Conservation (phyloP, 768 basidiomycete genomes). For the Symmetrospora coprosmae region DNA sequence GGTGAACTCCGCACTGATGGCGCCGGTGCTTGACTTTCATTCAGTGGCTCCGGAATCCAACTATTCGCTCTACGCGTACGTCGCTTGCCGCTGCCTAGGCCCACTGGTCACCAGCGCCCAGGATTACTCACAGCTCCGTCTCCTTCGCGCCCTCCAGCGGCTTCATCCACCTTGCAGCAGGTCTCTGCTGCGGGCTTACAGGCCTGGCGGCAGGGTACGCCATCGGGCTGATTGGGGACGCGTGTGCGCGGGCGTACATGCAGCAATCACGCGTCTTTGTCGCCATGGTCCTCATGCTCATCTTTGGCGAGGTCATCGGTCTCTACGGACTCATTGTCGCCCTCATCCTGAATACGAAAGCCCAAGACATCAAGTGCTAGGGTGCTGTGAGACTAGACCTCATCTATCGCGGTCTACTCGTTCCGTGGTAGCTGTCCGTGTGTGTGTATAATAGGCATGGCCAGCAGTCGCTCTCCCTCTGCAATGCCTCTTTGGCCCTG, state of each 20-base stretch:
- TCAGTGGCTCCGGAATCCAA: too few relatives aligned
- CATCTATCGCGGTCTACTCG: too few relatives aligned
- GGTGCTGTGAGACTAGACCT: too few relatives aligned
- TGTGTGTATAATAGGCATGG: too few relatives aligned
- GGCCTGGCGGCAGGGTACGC: slow-evolving; percentile 88
- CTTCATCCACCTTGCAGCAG: slow-evolving; percentile 82
- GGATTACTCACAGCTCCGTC: neutral
- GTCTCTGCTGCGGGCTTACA: slow-evolving; percentile 76
- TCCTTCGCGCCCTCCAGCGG: slow-evolving; percentile 58
- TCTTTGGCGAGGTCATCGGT: slow-evolving; percentile 80
- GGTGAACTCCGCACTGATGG: too few relatives aligned
- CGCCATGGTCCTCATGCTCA: slow-evolving; percentile 88
- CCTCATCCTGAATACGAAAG: slow-evolving; percentile 75
- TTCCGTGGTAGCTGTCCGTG: too few relatives aligned
- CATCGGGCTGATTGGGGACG: slow-evolving; percentile 83
- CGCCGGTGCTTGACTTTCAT: too few relatives aligned
- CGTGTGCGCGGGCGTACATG: slow-evolving; percentile 85
- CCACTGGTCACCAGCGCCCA: neutral
- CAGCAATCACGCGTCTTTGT: slow-evolving; percentile 85
- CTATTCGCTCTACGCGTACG: slow-evolving; percentile 25
- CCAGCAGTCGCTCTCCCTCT: too few relatives aligned
- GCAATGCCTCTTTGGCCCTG: too few relatives aligned
- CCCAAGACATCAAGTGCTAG: slow-evolving; percentile 41
- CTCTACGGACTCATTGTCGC: slow-evolving; percentile 54
- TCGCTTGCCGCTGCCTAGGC: too few relatives aligned